These are phyloP conservation scores for Phytophthora kernoviae DNA, from an alignment of 352 stramenopile genomes.

Conservation along the genomic window DNA sequence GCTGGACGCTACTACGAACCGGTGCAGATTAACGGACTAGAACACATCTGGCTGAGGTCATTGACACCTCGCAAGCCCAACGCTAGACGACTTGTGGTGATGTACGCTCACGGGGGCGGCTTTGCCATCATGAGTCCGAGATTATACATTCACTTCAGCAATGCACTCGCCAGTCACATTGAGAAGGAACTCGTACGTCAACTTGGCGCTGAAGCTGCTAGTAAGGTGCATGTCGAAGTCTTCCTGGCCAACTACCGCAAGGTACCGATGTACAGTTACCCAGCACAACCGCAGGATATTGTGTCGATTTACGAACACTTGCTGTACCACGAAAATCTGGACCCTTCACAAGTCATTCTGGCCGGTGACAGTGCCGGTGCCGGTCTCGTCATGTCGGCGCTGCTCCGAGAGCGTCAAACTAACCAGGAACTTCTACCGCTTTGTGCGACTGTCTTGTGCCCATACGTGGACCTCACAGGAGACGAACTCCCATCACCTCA, in stretches of 20 bases:
- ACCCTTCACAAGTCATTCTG: conserved; percentile 45
- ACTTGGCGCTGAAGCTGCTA: conserved; percentile 2
- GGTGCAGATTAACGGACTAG: conserved; percentile 33
- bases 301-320: conserved; percentile 52
- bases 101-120: conserved; percentile 54
- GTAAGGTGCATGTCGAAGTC: conserved; percentile 39
- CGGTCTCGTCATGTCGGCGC: conserved; percentile 43
- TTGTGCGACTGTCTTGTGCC: conserved; percentile 37
- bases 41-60: conserved; percentile 43
- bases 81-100: conserved; percentile 27
- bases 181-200: conserved; percentile 27
- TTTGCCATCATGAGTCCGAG: conserved; percentile 46
- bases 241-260: conserved; percentile 61
- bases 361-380: conserved; percentile 51
- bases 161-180: conserved; percentile 28
- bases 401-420: conserved; percentile 38
- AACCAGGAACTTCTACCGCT: conserved; percentile 30
- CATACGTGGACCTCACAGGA: conserved; percentile 36
- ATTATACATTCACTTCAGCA: conserved; percentile 50
- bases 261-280: conserved; percentile 50
- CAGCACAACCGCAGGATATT: conserved; percentile 39
- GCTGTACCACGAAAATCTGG: conserved; percentile 33
- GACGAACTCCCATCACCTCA: conserved; percentile 27
- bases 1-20: conserved; percentile 20
- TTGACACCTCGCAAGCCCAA: conserved; percentile 6